Evolutionary conservation across 1,284 basidiomycete genomes (phyloP), one percentile per base, ranked within the genome.

Genomic region (Trichosporon coremiiforme): DNA sequence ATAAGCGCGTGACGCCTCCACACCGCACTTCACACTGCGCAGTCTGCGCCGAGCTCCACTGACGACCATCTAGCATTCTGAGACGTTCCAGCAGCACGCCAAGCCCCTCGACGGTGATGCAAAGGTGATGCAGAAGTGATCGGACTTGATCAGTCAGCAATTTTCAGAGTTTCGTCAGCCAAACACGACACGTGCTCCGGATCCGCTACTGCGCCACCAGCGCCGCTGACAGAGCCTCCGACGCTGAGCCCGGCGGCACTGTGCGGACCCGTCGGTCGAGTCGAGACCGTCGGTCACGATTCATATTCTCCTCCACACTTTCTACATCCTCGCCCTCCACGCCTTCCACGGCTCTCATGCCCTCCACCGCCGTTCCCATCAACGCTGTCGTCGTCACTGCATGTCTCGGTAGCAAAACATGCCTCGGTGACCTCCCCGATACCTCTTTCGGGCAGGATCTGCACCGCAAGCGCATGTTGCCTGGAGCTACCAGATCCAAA

Each of bases 251-350:
- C 47, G 47, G 47, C 47, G 20, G 47, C n/a, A 53, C 47, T 22
- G 20, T 53, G 47, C 47, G 47, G 47, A 53, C 47, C 47, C 41
- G 41, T 45, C 41, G 41, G 41, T 45, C 41, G 41, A 45, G 15
- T 45, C 41, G 41, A 45, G 33, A 8, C 41, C 41, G 41, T 9
- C 41, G 41, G 41, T 4, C 41, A 17, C 41, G 41, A 17, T 45
- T 45, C 41, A 2, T 8, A 33, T 8, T 8, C 3, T 33, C 33
- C 33, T 33, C 33, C 33, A 33, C 33, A 33, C 33, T 33, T 17
- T 20, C 15, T 20, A 53, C 47, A n/a, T n/a, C n/a, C n/a, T n/a
- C n/a, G n/a, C n/a, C n/a, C n/a, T n/a, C n/a, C n/a, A n/a, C n/a
- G n/a, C n/a, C n/a, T n/a, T n/a, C n/a, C 45, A 6, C 45, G 36